Evolutionary conservation across 2,329 filamentous ascomycete genomes (phyloP).

Genomic region (Hymenoscyphus fraxineus): DNA sequence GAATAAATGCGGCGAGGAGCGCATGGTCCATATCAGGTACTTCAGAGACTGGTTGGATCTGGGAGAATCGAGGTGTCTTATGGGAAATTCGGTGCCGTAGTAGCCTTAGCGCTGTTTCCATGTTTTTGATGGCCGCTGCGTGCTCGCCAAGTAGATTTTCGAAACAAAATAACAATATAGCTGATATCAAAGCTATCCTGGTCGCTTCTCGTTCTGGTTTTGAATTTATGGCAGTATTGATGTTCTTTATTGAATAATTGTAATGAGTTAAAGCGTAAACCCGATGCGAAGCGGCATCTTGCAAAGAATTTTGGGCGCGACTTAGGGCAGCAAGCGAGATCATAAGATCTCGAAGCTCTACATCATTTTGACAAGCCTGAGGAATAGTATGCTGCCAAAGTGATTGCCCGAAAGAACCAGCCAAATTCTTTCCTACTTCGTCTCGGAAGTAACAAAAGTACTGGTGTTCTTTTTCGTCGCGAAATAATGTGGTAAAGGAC

Average conservation of each 20-base stretch:
- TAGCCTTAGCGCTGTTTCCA: conserved; percentile 19
- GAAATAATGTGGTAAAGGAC: conserved; percentile 12
- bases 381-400: conserved; percentile 22
- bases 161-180: conserved; percentile 26
- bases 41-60: background rate
- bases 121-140: conserved; percentile 17
- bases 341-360: background rate
- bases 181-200: conserved; percentile 23
- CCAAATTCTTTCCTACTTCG: conserved; percentile 18
- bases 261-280: conserved; percentile 23
- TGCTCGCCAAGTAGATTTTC: conserved; percentile 24
- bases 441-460: conserved; percentile 25
- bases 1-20: conserved; percentile 22
- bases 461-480: conserved; percentile 17
- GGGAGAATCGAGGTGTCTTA: conserved; percentile 1
- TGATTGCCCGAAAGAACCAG: conserved; percentile 14
- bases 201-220: conserved; percentile 15
- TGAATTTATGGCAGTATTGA: conserved; percentile 14
- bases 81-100: conserved; percentile 18
- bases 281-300: conserved; percentile 16
- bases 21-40: conserved; percentile 22
- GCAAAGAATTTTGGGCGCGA: background rate
- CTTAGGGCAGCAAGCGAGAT: background rate
- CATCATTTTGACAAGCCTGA: background rate
- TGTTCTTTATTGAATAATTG: conserved; percentile 19